Evolutionary conservation across 2,329 filamentous ascomycete genomes (phyloP).

Genomic region (Fonsecaea multimorphosa): DNA sequence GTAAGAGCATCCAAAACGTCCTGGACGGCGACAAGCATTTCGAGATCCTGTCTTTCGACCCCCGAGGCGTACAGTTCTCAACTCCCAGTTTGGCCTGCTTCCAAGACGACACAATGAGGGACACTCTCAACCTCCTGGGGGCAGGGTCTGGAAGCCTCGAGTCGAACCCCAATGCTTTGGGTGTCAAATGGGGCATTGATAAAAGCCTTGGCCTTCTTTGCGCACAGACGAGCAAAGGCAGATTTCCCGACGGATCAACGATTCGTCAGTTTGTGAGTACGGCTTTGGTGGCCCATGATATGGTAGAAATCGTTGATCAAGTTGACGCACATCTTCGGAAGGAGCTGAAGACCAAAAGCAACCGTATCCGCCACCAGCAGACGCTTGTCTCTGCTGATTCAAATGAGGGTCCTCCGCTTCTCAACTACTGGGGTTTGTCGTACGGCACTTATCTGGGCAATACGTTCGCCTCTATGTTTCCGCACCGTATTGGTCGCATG

Average conservation of each 20-base stretch:
- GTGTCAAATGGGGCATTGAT: slow-evolving; percentile 35
- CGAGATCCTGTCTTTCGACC: slow-evolving; percentile 53
- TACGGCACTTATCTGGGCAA: slow-evolving; percentile 56
- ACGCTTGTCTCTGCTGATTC: slow-evolving; percentile 2
- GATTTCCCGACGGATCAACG: slow-evolving; percentile 40
- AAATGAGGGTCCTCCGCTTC: slow-evolving; percentile 25
- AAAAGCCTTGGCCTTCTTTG: slow-evolving; percentile 33
- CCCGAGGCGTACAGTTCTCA: slow-evolving; percentile 50
- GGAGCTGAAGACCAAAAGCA: slow-evolving; percentile 1
- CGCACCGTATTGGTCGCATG: slow-evolving; percentile 49
- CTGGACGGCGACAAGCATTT: slow-evolving; percentile 50
- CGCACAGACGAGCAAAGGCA: slow-evolving; percentile 33
- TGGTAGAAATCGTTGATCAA: slow-evolving; percentile 45
- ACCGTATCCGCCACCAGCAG: slow-evolving; percentile 9
- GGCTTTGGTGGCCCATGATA: slow-evolving; percentile 46
- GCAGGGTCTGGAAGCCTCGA: slow-evolving; percentile 32
- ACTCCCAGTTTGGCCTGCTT: slow-evolving; percentile 41
- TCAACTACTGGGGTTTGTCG: slow-evolving; percentile 60
- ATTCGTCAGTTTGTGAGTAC: slow-evolving; percentile 43
- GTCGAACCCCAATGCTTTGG: slow-evolving; percentile 25
- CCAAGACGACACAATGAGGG: slow-evolving; percentile 26
- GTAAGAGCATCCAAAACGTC: slow-evolving; percentile 36
- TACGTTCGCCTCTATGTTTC: slow-evolving; percentile 55
- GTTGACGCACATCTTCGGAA: slow-evolving; percentile 36
- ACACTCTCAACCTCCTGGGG: slow-evolving; percentile 16